phyloP scores from a whole-genome alignment of 1,139 yeast species.

The Suhomyces coccinellae region DNA sequence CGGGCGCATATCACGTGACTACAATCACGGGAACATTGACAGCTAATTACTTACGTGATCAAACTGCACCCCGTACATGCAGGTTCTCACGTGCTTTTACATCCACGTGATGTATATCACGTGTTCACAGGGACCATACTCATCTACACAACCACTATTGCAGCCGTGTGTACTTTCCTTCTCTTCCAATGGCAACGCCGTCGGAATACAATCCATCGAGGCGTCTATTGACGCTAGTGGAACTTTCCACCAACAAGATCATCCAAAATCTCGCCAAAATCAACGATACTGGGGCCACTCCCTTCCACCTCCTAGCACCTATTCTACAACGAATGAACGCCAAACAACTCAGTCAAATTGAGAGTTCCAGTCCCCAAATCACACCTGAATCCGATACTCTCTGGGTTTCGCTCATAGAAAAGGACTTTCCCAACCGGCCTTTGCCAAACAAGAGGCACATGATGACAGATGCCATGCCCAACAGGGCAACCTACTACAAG shows the following conservation, averaged over 20 bases:
- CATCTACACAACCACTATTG: neutral
- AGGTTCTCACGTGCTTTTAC: too few relatives aligned
- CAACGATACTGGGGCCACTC: conserved; percentile 47
- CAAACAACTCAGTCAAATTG: conserved; percentile 49
- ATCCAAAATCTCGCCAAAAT: conserved; percentile 24
- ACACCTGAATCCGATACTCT: conserved; percentile 51
- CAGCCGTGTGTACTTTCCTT: neutral
- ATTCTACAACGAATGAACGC: conserved; percentile 45
- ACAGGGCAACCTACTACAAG: conserved; percentile 41
- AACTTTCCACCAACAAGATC: conserved; percentile 21
- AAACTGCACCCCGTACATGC: too few relatives aligned
- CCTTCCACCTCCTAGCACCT: conserved; percentile 49
- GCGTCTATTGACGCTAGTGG: conserved; percentile 15
- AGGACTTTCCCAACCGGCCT: conserved; percentile 53
- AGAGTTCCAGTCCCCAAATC: conserved; percentile 42
- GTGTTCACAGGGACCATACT: neutral
- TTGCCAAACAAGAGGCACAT: conserved; percentile 8
- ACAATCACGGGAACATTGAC: neutral
- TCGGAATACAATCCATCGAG: neutral
- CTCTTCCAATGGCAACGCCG: neutral
- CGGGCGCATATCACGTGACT: neutral
- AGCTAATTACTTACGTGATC: too few relatives aligned
- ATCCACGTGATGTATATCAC: neutral
- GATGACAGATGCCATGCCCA: conserved; percentile 30
- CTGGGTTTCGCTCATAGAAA: conserved; percentile 48